These are phyloP conservation scores for Mycena chlorophos DNA, from an alignment of 768 basidiomycete genomes.

Conservation along the genomic window DNA sequence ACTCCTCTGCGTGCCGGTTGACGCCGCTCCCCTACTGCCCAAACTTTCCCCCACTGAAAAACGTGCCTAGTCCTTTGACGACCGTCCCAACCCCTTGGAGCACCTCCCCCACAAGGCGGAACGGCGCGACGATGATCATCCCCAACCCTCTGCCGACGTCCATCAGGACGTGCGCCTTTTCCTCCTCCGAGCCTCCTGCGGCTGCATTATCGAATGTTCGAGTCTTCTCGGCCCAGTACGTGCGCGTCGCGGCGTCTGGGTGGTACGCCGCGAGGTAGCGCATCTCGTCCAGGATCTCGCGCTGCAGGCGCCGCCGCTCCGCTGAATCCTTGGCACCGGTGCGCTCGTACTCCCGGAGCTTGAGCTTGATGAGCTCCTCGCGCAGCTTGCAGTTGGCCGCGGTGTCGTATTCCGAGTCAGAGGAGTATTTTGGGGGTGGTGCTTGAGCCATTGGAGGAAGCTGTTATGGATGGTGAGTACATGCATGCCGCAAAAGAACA, in stretches of 20 bases:
- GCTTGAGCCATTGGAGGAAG: too few species aligned
- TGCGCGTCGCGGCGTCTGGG: not conserved
- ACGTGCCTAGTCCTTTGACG: constrained; percentile 5
- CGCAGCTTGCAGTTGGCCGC: not conserved
- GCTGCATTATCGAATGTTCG: constrained; percentile 6
- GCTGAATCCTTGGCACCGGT: not conserved
- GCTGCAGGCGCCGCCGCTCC: not conserved
- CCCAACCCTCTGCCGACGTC: constrained; percentile 12
- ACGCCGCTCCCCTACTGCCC: too few species aligned
- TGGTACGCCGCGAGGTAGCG: not conserved
- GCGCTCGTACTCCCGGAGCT: not conserved
- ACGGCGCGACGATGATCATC: constrained; percentile 7
- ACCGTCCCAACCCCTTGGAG: constrained; percentile 9
- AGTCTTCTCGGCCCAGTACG: not conserved
- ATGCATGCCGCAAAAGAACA: too few species aligned
- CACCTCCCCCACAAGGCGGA: constrained; percentile 1
- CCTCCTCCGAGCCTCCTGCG: not conserved
- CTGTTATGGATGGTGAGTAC: too few species aligned
- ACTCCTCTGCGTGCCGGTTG: too few species aligned
- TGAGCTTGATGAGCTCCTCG: not conserved
- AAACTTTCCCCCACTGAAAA: constrained; percentile 6
- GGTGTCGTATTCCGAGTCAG: constrained; percentile 4
- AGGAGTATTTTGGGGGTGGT: too few species aligned
- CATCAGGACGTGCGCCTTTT: constrained; percentile 6
- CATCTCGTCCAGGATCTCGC: not conserved